phyloP scores from a whole-genome alignment of 2,329 filamentous ascomycete species.

The Beauveria pseudobassiana region DNA sequence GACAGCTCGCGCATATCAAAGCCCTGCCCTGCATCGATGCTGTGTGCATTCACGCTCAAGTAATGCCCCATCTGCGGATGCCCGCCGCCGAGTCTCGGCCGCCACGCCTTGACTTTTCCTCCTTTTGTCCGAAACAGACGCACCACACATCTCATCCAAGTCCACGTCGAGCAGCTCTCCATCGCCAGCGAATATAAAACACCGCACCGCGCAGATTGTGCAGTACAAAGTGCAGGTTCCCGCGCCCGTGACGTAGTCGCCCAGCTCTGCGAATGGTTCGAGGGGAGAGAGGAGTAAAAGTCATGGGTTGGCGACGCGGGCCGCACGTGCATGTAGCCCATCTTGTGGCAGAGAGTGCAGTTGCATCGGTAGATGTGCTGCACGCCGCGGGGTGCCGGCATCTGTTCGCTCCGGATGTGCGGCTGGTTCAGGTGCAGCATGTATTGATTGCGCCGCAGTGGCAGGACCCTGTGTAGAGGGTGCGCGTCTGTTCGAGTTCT shows the following conservation, averaged over 20 bases:
- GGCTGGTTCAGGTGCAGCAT: neutral
- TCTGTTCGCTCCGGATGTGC: neutral
- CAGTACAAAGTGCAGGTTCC: constrained; percentile 4
- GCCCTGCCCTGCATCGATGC: too few species aligned
- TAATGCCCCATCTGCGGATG: too few species aligned
- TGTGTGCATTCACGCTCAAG: too few species aligned
- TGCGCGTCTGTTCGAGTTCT: neutral
- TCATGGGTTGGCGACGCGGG: neutral
- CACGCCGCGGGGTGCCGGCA: neutral
- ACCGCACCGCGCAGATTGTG: constrained; percentile 1
- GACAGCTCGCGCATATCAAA: too few species aligned
- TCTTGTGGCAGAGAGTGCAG: constrained; percentile 7
- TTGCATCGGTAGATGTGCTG: constrained; percentile 10
- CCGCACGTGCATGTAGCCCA: constrained; percentile 4
- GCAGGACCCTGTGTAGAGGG: neutral
- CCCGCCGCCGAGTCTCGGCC: too few species aligned
- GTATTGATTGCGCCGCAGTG: neutral
- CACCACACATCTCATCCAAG: neutral
- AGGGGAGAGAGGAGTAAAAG: neutral
- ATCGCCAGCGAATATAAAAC: constrained; percentile 4
- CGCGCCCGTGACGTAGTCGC: neutral
- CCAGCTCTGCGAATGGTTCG: neutral
- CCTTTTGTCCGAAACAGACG: too few species aligned
- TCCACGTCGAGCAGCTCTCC: neutral
- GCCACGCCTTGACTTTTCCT: too few species aligned